A percentile compares a stretch with the other conserved stretches of the same genome.
phyloP scores from a whole-genome alignment of 768 basidiomycete genomes.

The Sistotremastrum suecicum region DNA sequence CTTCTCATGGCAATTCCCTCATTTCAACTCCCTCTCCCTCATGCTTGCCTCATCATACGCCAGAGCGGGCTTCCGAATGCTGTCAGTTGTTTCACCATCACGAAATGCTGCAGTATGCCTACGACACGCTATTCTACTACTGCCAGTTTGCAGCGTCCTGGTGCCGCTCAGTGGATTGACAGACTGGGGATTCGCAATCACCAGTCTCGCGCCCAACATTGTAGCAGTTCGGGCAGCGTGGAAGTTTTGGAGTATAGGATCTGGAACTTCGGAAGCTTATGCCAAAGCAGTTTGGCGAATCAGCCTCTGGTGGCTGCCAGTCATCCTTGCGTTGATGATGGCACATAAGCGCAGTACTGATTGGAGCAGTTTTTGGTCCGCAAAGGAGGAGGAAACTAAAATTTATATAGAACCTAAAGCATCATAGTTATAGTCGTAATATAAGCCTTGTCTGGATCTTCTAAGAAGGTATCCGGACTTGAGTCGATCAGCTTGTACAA shows the following conservation, averaged over 20 bases:
- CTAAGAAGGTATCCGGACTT: too few species aligned
- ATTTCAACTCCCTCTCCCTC: conserved; percentile 90
- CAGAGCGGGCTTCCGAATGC: conserved; percentile 87
- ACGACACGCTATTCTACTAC: conserved; percentile 63
- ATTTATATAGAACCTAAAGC: too few species aligned
- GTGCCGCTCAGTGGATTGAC: conserved; percentile 85
- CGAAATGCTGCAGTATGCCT: conserved; percentile 79
- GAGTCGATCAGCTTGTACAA: too few species aligned
- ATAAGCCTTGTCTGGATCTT: too few species aligned
- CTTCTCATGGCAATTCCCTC: conserved; percentile 97
- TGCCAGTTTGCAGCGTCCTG: conserved; percentile 67
- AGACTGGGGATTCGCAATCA: conserved; percentile 78
- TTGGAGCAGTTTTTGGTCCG: conserved; percentile 28
- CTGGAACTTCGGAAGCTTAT: conserved; percentile 39
- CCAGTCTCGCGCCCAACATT: conserved; percentile 61
- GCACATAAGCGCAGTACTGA: conserved; percentile 78
- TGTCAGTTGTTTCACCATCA: conserved; percentile 60
- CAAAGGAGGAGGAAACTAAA: background rate
- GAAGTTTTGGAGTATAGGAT: conserved; percentile 56
- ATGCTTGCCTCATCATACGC: conserved; percentile 81
- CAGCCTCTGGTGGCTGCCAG: conserved; percentile 83
- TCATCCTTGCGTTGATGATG: conserved; percentile 87
- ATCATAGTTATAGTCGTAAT: too few species aligned
- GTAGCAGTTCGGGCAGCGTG: conserved; percentile 56
- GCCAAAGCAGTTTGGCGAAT: conserved; percentile 70